Base-by-base conservation (phyloP, 1,284 basidiomycete species). In the Trichosporon faecale region DNA sequence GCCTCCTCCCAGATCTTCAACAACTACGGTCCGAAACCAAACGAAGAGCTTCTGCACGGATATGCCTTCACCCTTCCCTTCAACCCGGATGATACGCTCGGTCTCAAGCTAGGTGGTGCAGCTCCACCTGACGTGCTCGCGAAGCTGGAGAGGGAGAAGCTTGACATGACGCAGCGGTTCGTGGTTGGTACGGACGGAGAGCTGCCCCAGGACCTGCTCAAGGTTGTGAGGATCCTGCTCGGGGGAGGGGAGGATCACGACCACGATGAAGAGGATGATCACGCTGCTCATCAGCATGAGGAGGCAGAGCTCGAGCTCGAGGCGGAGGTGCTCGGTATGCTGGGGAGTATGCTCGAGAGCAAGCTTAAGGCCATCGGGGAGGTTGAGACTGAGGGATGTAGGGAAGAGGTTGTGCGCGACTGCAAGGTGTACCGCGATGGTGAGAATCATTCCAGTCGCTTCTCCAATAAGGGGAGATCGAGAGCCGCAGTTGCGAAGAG, bases 1-100 rank as follows among this genome's bases (percentile, higher is more conserved):
- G 72, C 82, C 3, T 87, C 86, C 52, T 75, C 85, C 18, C 91
- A 96, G 80, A 84, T 94, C n/a, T 90, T 91, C 85, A 96, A 95
- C 83, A 95, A 95, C 78, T 85, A 84, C 73, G 82, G 84, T 9
- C 77, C 80, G 5, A 84, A 83, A 80, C 89, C 93, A 0, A 95
- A 95, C 80, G 87, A 92, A 27, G 92, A 94, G 79, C 87, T 96
- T 35, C 88, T 96, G 63, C 86, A 96, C 2, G 92, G 91, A 2
- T 96, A 95, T 78, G 94, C 94, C 0, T 97, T 96, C 81, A 88
- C 91, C 1, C 79, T 94, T 2, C 83, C 86, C 18, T 76, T 86
- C 31, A 94, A 95, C 76, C 91, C 91, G 0, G 92, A 94, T 76
- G 94, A 95, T 79, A 90, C 90, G 0, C 90, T 94, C 70, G 86